These are phyloP conservation scores for Pichia cephalocereana DNA, from an alignment of 805 yeast genomes.

Conservation along the genomic window DNA sequence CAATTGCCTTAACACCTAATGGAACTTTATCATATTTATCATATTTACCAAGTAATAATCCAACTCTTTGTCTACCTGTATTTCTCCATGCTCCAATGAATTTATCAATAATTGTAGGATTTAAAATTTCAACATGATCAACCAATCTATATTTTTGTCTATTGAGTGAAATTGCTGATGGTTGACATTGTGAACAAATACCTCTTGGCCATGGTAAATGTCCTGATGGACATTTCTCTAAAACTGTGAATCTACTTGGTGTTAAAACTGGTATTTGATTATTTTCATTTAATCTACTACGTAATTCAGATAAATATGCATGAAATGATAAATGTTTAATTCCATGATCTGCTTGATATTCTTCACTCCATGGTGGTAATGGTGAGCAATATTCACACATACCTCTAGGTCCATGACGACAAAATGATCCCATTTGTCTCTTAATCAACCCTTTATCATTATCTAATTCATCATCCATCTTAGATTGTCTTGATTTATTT, in stretches of 20 bases:
- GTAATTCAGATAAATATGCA: constrained; percentile 65
- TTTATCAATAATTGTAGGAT: constrained; percentile 60
- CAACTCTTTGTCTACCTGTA: constrained; percentile 81
- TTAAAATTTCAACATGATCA: constrained; percentile 90
- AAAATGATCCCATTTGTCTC: constrained; percentile 51
- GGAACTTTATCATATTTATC: constrained; percentile 77
- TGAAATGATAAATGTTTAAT: constrained; percentile 88
- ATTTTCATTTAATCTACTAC: constrained; percentile 56
- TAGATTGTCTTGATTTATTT: constrained; percentile 34
- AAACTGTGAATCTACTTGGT: constrained; percentile 59
- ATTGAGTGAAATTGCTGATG: constrained; percentile 87
- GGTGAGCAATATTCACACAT: constrained; percentile 98
- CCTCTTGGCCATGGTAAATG: constrained; percentile 94
- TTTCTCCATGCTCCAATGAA: constrained; percentile 91
- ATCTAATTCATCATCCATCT: constrained; percentile 61
- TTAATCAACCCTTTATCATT: constrained; percentile 62
- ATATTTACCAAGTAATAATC: constrained; percentile 76
- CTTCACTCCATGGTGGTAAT: constrained; percentile 87
- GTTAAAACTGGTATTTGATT: constrained; percentile 64
- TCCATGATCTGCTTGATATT: constrained; percentile 60
- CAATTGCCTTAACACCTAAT: constrained; percentile 86
- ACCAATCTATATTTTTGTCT: constrained; percentile 92
- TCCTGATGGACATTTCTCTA: constrained; percentile 60
- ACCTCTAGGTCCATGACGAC: constrained; percentile 86
- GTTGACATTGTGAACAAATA: constrained; percentile 94